A percentile compares a stretch with the other conserved stretches of the same genome.
These are phyloP conservation scores for Tuber magnatum DNA, from an alignment of 495 filamentous ascomycete genomes.

Conservation along the genomic window DNA sequence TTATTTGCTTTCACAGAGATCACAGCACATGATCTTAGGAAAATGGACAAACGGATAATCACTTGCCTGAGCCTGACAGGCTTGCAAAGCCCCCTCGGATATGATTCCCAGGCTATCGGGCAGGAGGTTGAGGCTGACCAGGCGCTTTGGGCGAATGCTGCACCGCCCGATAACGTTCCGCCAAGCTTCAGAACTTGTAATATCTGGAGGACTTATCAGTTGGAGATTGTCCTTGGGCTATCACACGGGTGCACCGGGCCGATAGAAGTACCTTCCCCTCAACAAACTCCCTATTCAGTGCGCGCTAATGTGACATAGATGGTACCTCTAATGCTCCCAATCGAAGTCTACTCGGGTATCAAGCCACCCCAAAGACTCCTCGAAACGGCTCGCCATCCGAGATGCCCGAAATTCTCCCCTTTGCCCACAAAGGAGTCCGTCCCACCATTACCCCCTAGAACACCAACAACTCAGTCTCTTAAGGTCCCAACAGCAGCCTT, in stretches of 20 bases:
- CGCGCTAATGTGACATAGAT: conserved; percentile 56
- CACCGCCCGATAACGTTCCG: conserved; percentile 73
- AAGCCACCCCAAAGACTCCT: conserved; percentile 69
- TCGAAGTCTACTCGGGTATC: conserved; percentile 85
- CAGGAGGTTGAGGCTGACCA: conserved; percentile 62
- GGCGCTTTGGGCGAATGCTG: conserved; percentile 58
- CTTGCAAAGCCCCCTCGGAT: conserved; percentile 20
- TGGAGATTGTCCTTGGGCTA: conserved; percentile 74
- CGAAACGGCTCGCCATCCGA: conserved; percentile 51
- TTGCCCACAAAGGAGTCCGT: conserved; percentile 17
- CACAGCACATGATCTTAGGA: conserved; percentile 60
- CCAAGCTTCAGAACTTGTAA: conserved; percentile 88
- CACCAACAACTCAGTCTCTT: conserved; percentile 37
- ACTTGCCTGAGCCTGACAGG: conserved; percentile 17
- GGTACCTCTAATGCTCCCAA: conserved; percentile 67
- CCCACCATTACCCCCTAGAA: conserved; percentile 32
- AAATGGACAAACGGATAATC: conserved; percentile 54
- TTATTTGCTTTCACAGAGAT: conserved; percentile 73
- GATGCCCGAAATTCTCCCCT: conserved; percentile 33
- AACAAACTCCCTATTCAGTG: conserved; percentile 55
- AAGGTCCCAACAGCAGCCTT: conserved; percentile 43
- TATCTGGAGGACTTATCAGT: conserved; percentile 67
- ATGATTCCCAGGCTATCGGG: conserved; percentile 50
- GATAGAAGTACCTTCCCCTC: conserved; percentile 47
- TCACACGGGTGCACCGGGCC: conserved; percentile 40